Evolutionary conservation across 2,329 filamentous ascomycete species (phyloP).

Genomic region (Stagonosporopsis chrysanthemi): DNA sequence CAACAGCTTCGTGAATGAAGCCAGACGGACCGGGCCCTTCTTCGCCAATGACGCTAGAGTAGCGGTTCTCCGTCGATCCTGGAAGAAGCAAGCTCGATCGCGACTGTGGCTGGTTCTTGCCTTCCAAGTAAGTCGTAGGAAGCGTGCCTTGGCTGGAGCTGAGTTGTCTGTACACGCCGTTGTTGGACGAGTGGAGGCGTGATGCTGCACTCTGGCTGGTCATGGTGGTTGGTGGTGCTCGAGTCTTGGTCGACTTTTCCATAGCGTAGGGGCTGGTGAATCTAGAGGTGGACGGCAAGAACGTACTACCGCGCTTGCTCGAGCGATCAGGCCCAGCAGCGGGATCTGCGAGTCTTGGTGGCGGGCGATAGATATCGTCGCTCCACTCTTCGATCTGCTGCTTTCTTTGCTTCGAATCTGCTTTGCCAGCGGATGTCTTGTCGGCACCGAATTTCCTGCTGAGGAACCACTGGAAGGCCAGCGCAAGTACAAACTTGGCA

Average conservation of each 20-base stretch:
- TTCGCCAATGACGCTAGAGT: constrained; percentile 63
- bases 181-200: constrained; percentile 71
- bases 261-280: constrained; percentile 90
- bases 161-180: constrained; percentile 70
- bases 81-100: constrained; percentile 55
- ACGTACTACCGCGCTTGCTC: constrained; percentile 81
- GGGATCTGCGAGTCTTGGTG: constrained; percentile 79
- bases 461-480: constrained; percentile 97
- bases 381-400: constrained; percentile 98
- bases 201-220: constrained; percentile 83
- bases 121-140: constrained; percentile 51
- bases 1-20: constrained; percentile 96
- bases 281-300: constrained; percentile 90
- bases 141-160: constrained; percentile 66
- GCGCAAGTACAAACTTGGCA: constrained; percentile 84
- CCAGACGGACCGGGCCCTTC: constrained; percentile 84
- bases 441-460: constrained; percentile 82
- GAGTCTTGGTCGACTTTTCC: constrained; percentile 65
- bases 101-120: constrained; percentile 44
- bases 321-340: constrained; percentile 70
- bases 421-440: constrained; percentile 79
- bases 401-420: constrained; percentile 82
- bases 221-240: constrained; percentile 85
- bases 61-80: constrained; percentile 53
- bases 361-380: constrained; percentile 94